Evolutionary conservation across 345 rosid species (phyloP), one percentile per base, ranked within the genome.

Genomic region (Euphorbia tirucalli): DNA sequence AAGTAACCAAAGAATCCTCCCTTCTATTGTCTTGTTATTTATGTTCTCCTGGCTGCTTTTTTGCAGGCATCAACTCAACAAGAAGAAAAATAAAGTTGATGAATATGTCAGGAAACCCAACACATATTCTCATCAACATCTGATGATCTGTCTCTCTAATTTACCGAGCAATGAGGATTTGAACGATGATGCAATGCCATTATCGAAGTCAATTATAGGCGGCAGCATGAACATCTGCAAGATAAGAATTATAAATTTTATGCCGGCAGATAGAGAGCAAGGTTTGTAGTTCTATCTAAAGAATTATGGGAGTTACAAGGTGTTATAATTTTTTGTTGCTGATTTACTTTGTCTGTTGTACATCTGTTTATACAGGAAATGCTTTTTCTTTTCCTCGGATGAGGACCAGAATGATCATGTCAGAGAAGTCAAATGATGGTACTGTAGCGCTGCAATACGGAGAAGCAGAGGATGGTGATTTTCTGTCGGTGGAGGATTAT

Each of bases 391-490:
- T 87, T 69, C 84, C 77, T 66, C 81, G 77, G 79, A 35, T 78
- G 73, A 79, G 69, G 59, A 79, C 86, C 75, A 87, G 77, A 72
- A 78, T 95, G 88, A 77, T 89, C 25, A 72, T 95, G 93, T 85
- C 86, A 72, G 91, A 92, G 87, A 95, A 89, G 83, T 84, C 85
- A 66, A 80, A 77, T 31, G 93, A 90, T 80, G 96, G 97, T 75
- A 89, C 96, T 28, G 89, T 96, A 64, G 96, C 93, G 69, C 78
- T 93, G 86, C 81, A 78, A 77, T 88, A 85, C 83, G 99, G 94
- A 72, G 99, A 96, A 70, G 37, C 83, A 65, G 94, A 88, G 31
- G 97, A 93, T 65, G 81, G 76, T 46, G 93, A 92, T 77, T 37
- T 84, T 83, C 87, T 85, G 52, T 80, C 84, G 24, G 84, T 76